Base-by-base conservation (phyloP, 1,284 basidiomycete species). In the Ceratobasidium sp. region DNA sequence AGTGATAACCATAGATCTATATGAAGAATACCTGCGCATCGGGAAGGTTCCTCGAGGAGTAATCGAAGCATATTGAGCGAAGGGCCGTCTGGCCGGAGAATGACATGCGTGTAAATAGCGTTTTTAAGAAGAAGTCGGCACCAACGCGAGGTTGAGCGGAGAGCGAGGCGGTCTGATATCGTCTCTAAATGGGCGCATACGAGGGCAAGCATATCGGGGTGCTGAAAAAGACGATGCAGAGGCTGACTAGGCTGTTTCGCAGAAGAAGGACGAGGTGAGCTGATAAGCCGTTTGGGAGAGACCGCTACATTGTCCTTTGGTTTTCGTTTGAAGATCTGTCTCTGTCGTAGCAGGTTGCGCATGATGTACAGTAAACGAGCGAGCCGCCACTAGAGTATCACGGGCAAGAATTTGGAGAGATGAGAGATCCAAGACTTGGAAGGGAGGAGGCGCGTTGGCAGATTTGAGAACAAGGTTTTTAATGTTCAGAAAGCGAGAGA, bases 21-120 rank as follows among this genome's bases (percentile, higher is more conserved):
- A 17, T 54, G 44, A 15, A 52, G 15, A 10, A 75, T 54, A 23
- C 33, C 44, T 28, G 48, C 20, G 38, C 73, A 75, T 40, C 48
- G 33, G 20, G 62, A 20, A 2, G 33, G 61, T 15, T 75, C 73
- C 15, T 40, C 46, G 23, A 75, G 28, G 28, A 75, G 62, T 17
- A 15, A 40, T 48, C 46, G 9, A 13, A 75, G 20, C 15, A 75
- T 23, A 46, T 10, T 1, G 38, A 64, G 33, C 10, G 73, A 26
- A n/a, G 73, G 73, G 17, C 73, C 73, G 28, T 75, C 73, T 56
- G 73, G 73, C n/a, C 62, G 73, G 13, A 75, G 62, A 9, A 56
- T n/a, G 17, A 52, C 23, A 26, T 56, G 46, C 1, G 73, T 56
- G 38, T 66, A 66, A n/a, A 66, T 42, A 10, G 50, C 42, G 15